Base-by-base conservation (phyloP, 2,329 filamentous ascomycete species). In the Calonectria pauciramosa region DNA sequence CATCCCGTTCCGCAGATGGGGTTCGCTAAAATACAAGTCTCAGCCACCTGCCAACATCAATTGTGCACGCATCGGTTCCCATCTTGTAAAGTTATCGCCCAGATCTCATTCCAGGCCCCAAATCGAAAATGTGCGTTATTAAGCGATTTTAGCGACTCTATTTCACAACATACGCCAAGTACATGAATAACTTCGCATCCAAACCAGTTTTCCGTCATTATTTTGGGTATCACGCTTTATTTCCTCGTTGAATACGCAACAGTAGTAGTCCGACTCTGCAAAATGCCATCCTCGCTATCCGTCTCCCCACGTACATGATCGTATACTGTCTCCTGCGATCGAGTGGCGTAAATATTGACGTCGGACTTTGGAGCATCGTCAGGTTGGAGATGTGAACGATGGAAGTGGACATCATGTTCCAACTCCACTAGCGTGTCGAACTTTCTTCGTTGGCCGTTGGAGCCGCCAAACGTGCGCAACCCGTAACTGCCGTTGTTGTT, bases 241-340 rank as follows among this genome's bases (percentile, higher is more conserved):
- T 26, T 20, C n/a, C 34, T 60, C 4, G n/a, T 26, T 9, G 60
- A 44, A 7, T 47, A 65, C 6, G 28, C 8, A 10, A 41, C 36
- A 4, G 41, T 65, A 1, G 60, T 64, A 8, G 59, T 65, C 36
- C 28, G 36, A 16, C 36, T 65, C 18, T 44, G 60, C 8, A 65
- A 34, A 44, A 65, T 65, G 13, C 60, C 60, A 10, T 65, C 52
- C 36, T 69, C 51, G n/a, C 54, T 52, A 60, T 60, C 56, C 10
- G 56, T 49, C 23, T 67, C 26, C 20, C 36, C 36, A 1, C 65
- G 23, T 44, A 11, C 8, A 10, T 59, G 51, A 13, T 56, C 32
- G n/a, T 38, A 36, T 41, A 41, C 26, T 28, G 34, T 36, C 0
- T 44, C 51, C 26, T 68, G 51, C 4, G 38, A 65, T 32, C 38